Percentiles rank a stretch among this genome's conserved stretches.
These are phyloP conservation scores for Talaromyces amestolkiae DNA, from an alignment of 2,329 filamentous ascomycete species.

Conservation along the genomic window DNA sequence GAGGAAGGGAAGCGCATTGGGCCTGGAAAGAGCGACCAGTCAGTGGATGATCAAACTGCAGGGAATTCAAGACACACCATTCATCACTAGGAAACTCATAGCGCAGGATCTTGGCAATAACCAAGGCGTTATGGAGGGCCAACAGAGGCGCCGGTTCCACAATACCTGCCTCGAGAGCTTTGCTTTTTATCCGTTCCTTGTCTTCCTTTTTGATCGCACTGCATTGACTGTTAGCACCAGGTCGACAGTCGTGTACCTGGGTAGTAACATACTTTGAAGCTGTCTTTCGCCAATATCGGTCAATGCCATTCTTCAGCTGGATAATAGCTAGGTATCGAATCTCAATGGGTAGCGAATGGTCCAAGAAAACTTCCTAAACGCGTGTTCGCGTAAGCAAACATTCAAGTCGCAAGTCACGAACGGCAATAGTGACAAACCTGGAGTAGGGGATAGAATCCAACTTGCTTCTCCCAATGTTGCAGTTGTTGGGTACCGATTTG, in stretches of 20 bases:
- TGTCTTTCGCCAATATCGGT: slow-evolving; percentile 86
- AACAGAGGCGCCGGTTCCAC: slow-evolving; percentile 72
- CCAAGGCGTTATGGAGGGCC: slow-evolving; percentile 82
- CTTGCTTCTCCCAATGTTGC: slow-evolving; percentile 65
- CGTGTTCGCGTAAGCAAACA: background rate
- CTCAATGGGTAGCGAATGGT: slow-evolving; percentile 71
- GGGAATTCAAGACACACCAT: slow-evolving; percentile 54
- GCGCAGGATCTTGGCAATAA: slow-evolving; percentile 81
- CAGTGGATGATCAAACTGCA: background rate
- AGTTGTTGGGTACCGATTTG: slow-evolving; percentile 67
- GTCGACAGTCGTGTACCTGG: background rate
- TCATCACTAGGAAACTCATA: slow-evolving; percentile 79
- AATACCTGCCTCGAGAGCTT: slow-evolving; percentile 72
- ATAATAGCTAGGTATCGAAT: slow-evolving; percentile 88
- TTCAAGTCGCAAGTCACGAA: background rate
- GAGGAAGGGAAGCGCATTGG: slow-evolving; percentile 52
- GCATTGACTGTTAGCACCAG: background rate
- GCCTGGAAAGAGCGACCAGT: slow-evolving; percentile 26
- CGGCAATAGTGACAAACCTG: slow-evolving; percentile 53
- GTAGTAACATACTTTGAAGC: slow-evolving; percentile 57
- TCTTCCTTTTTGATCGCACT: slow-evolving; percentile 65
- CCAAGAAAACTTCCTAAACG: slow-evolving; percentile 71
- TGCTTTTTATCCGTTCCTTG: slow-evolving; percentile 71
- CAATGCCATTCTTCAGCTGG: slow-evolving; percentile 93
- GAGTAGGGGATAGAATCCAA: slow-evolving; percentile 65